Base-by-base conservation (phyloP, 139 green algal species). In the Volvox reticuliferus region DNA sequence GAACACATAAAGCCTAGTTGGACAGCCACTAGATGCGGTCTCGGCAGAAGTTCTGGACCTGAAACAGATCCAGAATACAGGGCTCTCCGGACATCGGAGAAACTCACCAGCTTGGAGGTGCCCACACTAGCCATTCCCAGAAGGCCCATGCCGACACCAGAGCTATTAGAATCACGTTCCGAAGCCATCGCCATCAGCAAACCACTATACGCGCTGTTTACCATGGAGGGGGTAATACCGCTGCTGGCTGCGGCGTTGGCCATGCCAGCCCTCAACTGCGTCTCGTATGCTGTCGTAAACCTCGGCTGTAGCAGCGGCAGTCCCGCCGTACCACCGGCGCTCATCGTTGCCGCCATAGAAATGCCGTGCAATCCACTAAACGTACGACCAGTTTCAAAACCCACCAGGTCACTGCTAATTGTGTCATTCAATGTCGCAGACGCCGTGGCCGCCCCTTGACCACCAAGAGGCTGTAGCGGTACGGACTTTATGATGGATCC, bases 91-190 rank as follows among this genome's bases (percentile, higher is more conserved):
- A 14, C 44, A 55, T 55, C 9, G 44, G 44, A 5, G 44, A 55
- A 55, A 83, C 77, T 30, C 77, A 83, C 77, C 77, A 83, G 77
- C 20, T 83, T 83, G 17, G 77, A 83, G 33, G 77, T 83, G 77
- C 26, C 77, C 21, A 62, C 36, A 33, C 77, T 83, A 16, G 33
- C 33, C 18, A 63, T 28, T 32, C 73, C 73, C 26, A 37, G 35
- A 37, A 19, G 28, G 16, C 16, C 73, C 28, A 32, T 75, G 67
- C 22, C 67, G 67, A 75, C 3, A 3, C 67, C 67, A 32, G 73
- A 79, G 73, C 73, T 79, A 32, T 37, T 79, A 19, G 73, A 79
- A 19, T 36, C 73, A 6, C 73, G 73, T 32, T 79, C 73, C 24
- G 73, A 79, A 32, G 35, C 19, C 22, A 79, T 79, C 32, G 73